These are phyloP conservation scores for Diaporthe helianthi DNA, from an alignment of 2,329 filamentous ascomycete genomes.

Conservation along the genomic window DNA sequence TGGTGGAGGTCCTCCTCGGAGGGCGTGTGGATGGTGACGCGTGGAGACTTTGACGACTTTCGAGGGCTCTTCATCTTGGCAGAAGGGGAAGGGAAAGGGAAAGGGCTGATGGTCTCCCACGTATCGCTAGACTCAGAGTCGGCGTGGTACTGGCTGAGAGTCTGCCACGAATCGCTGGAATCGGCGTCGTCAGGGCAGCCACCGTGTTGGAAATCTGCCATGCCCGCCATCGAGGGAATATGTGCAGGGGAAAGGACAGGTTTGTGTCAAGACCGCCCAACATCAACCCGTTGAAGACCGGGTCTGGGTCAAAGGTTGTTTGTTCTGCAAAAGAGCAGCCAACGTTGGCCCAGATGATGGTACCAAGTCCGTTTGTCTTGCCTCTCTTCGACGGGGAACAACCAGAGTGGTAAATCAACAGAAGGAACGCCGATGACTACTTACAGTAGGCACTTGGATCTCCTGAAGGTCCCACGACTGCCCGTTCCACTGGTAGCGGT, in stretches of 20 bases:
- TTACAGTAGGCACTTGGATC: conserved; percentile 43
- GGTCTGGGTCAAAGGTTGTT: background rate
- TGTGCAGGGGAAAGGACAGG: background rate
- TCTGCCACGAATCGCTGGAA: conserved; percentile 12
- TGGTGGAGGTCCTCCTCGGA: conserved; percentile 27
- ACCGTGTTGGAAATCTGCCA: background rate
- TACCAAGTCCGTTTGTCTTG: background rate
- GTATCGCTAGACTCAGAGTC: conserved; percentile 20
- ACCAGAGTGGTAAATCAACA: conserved; percentile 3
- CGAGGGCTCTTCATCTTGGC: background rate
- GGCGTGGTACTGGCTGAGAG: conserved; percentile 8
- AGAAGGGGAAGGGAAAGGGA: background rate
- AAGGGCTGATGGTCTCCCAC: conserved; percentile 9
- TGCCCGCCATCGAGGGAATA: conserved; percentile 26
- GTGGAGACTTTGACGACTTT: conserved; percentile 10
- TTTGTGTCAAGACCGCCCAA: background rate
- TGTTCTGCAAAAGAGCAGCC: background rate
- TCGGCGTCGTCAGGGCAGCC: conserved; percentile 15
- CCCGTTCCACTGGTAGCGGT: conserved; percentile 52
- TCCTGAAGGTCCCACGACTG: conserved; percentile 47
- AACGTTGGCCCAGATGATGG: no score
- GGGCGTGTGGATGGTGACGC: conserved; percentile 20
- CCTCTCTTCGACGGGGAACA: background rate
- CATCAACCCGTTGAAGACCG: background rate
- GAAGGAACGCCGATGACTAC: conserved; percentile 36